Evolutionary conservation across 768 basidiomycete species (phyloP), one percentile per base, ranked within the genome.

Genomic region (Rhizopogon vesiculosus): DNA sequence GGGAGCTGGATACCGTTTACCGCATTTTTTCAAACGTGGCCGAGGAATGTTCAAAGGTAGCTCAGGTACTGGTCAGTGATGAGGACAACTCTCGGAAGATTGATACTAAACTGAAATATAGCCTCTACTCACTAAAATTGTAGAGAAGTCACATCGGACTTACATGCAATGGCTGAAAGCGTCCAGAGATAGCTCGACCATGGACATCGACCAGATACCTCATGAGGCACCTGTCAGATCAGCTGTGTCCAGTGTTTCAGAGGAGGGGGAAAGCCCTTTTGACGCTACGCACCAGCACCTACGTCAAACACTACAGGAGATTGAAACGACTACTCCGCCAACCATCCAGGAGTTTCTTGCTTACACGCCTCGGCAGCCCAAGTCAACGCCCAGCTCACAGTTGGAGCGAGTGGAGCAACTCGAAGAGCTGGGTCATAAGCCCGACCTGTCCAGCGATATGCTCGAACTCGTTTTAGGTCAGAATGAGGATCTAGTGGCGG

Each of bases 1-100:
- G 78, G 60, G 81, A 86, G 58, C 71, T 89, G 22, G 85, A 85
- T 48, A 74, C 76, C 22, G 80, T 81, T 3, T 80, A 79, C 56
- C 73, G 74, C 33, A 69, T 89, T 35, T 87, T 87, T 69, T 67
- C 70, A 51, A 76, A 78, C 45, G 85, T 83, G 9, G 78, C 80
- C 16, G 75, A 76, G 53, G 76, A 83, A n/a, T 73, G 86, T 45
- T 80, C 84, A 5, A 81, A 82, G 59, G 82, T 82, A 45, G 76
- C 76, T 13, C 83, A 83, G 62, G 79, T 83, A 33, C 70, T 85
- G 45, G 86, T 84, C 61, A 54, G 79, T 74, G 7, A 29, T 55
- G 19, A 45, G 19, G 35, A 35, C 7, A 18, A 49, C 38, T 25
- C 31, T 51, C 18, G 28, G 28, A 42, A 35, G 51, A 22, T 43